Evolutionary conservation across 202 grass and related monocot genomes (phyloP), one percentile per base, ranked within the genome.

Genomic region (Dendrocalamus latiflorus): DNA sequence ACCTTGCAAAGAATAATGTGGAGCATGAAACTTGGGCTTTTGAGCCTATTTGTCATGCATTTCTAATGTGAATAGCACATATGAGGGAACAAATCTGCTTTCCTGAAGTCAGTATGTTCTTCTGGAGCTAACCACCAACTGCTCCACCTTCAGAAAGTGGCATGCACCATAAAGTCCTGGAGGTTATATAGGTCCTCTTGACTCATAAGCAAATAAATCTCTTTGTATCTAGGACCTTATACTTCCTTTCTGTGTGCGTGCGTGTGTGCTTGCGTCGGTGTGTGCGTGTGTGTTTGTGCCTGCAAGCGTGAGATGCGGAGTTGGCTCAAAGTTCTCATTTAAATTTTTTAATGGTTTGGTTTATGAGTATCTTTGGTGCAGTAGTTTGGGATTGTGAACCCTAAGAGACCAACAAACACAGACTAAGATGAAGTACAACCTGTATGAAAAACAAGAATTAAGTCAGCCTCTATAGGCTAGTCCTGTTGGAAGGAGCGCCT

Each of bases 101-200:
- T 77, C 13, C 22, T 53, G 34, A 54, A 42, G 44, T 28, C 45
- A 42, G 30, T 77, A 48, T 74, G 12, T 36, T 39, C 6, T 47
- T 74, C 22, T 30, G 30, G 49, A 68, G 48, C 36, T 45, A 57
- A 59, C 25, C 50, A 20, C 10, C 48, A 45, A 56, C 25, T 55
- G 36, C 18, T 75, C 64, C 82, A 85, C 25, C 24, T 81, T 80
- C 49, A 76, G 64, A 55, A 65, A 22, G 77, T 74, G 61, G 43
- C 17, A 65, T 82, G 47, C 63, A 70, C 64, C 3, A 30, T 58
- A 47, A 36, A 51, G 24, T 65, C 36, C 11, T 63, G 30, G 39
- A 72, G 47, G 48, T 34, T 66, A 43, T 81, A 56, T 75, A 18
- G 13, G 45, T 76, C 34, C 49, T 58, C 16, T 42, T 59, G 60